Percentiles rank a stretch among this genome's conserved stretches.
phyloP scores from a whole-genome alignment of 495 filamentous ascomycete species.

The Neurospora pannonica region DNA sequence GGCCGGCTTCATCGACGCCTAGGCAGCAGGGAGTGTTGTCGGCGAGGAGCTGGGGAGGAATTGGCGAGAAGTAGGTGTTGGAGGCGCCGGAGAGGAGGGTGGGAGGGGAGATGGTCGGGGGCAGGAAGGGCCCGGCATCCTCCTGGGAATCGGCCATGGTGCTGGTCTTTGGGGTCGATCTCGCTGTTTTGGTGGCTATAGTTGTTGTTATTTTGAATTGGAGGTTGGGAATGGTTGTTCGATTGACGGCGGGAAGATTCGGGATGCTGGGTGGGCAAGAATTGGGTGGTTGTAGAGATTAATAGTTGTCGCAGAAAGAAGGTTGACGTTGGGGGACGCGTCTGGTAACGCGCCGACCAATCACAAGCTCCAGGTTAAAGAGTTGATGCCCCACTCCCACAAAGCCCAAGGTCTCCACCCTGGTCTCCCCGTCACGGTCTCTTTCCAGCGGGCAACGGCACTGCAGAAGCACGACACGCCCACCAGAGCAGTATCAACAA shows the following conservation, averaged over 20 bases:
- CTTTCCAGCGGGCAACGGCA: background rate
- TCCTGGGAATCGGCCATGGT: conserved; percentile 45
- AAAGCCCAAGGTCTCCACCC: background rate
- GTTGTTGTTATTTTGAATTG: background rate
- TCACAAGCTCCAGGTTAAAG: background rate
- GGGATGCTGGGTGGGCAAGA: background rate
- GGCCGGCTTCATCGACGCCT: conserved; percentile 91
- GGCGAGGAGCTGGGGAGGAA: conserved; percentile 44
- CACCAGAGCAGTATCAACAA: background rate
- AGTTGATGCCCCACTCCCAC: background rate
- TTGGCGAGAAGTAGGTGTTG: conserved; percentile 75
- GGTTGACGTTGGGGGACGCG: conserved; percentile 1
- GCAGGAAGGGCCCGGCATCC: conserved; percentile 54
- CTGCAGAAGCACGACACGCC: background rate
- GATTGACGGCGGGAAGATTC: background rate
- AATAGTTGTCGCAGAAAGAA: background rate
- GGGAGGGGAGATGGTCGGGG: conserved; percentile 61
- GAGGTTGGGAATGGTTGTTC: background rate
- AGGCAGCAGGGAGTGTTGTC: conserved; percentile 38
- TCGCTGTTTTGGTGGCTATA: background rate
- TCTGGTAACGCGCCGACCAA: conserved; percentile 6
- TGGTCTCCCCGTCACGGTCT: background rate
- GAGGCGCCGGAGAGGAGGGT: conserved; percentile 61
- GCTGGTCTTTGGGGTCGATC: background rate
- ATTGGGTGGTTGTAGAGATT: background rate